Evolutionary conservation across 2,329 filamentous ascomycete genomes (phyloP).

Genomic region (Setomelanomma holmii): DNA sequence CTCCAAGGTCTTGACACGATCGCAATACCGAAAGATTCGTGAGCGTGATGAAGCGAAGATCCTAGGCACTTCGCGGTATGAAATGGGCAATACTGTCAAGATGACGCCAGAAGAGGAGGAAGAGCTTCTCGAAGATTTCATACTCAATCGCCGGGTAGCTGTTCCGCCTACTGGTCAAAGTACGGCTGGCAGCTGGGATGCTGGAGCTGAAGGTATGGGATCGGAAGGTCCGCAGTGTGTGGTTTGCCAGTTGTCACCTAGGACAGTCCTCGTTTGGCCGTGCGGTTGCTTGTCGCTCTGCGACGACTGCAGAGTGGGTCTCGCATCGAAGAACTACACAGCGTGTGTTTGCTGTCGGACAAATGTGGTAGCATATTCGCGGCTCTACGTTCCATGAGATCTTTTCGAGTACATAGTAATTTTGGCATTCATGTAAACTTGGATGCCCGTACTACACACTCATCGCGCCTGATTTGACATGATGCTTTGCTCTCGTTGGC

Average conservation of each 20-base stretch:
- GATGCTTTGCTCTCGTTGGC: too few relatives aligned
- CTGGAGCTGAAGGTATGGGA: conserved; percentile 76
- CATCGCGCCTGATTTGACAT: too few relatives aligned
- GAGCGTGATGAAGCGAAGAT: conserved; percentile 75
- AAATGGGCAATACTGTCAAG: conserved; percentile 24
- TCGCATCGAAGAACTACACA: conserved; percentile 97
- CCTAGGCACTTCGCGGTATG: conserved; percentile 56
- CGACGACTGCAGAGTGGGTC: conserved; percentile 90
- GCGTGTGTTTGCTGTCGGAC: conserved; percentile 94
- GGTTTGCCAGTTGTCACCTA: conserved; percentile 84
- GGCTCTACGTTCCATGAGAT: conserved; percentile 82
- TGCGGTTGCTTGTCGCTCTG: conserved; percentile 94
- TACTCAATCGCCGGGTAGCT: conserved; percentile 61
- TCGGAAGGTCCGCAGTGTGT: conserved; percentile 84
- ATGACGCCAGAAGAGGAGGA: conserved; percentile 62
- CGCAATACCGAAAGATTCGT: conserved; percentile 72
- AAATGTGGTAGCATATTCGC: conserved; percentile 86
- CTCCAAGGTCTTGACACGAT: conserved; percentile 78
- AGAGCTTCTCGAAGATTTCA: conserved; percentile 64
- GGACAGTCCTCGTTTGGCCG: conserved; percentile 94
- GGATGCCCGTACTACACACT: too few relatives aligned
- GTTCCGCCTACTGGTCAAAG: conserved; percentile 33
- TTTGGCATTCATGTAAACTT: too few relatives aligned
- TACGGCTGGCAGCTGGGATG: conserved; percentile 64
- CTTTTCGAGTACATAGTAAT: background rate